These are phyloP conservation scores for Desmodesmus armatus DNA, from an alignment of 139 green algal species.

Conservation along the genomic window DNA sequence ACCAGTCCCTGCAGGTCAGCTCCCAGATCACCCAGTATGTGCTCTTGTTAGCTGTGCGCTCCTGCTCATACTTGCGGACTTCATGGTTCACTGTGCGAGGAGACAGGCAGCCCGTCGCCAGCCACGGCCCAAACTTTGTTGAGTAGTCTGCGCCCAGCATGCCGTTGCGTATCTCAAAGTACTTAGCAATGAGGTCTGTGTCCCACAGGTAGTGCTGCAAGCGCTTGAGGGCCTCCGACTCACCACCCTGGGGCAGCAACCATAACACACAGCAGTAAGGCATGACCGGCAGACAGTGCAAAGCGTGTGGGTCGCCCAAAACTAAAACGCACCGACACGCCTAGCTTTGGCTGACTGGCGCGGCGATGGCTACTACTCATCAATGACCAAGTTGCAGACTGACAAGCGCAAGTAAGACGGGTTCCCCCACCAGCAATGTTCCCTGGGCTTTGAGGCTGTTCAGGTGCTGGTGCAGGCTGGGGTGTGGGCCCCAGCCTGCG, in stretches of 20 bases:
- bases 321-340: too few species aligned
- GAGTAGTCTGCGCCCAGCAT: slow-evolving; percentile 96
- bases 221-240: slow-evolving; percentile 86
- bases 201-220: slow-evolving; percentile 97
- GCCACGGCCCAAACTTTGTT: slow-evolving; percentile 91
- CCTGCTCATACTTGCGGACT: slow-evolving; percentile 83
- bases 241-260: slow-evolving; percentile 77
- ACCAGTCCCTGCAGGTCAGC: slow-evolving; percentile 96
- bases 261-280: background rate
- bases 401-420: too few species aligned
- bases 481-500: background rate
- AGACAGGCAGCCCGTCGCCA: slow-evolving; percentile 93
- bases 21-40: slow-evolving; percentile 98
- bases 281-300: too few species aligned
- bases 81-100: slow-evolving; percentile 72
- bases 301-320: too few species aligned
- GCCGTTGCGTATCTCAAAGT: slow-evolving; percentile 92
- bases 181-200: slow-evolving; percentile 73
- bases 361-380: too few species aligned
- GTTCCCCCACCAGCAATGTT: too few species aligned
- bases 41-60: slow-evolving; percentile 88
- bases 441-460: slow-evolving; percentile 9
- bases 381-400: too few species aligned
- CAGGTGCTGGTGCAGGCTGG: background rate
- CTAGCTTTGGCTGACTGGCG: too few species aligned